phyloP scores from a whole-genome alignment of 2,329 filamentous ascomycete species.

The Verticillium albo-atrum region DNA sequence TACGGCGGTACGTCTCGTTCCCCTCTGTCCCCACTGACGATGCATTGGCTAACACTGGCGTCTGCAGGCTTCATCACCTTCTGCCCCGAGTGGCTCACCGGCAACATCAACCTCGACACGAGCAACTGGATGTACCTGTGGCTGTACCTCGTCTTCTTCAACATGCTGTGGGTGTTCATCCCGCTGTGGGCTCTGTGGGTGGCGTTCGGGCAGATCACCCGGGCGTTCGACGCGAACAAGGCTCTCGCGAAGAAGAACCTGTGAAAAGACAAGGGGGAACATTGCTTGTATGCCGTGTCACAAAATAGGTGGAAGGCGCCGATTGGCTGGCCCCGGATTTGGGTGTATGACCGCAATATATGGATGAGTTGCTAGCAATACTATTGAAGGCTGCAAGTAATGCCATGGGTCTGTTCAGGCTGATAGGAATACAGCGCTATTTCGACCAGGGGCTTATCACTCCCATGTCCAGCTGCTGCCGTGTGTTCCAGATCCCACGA shows the following conservation, averaged over 20 bases:
- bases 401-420: not conserved
- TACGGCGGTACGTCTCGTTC: slow-evolving; percentile 49
- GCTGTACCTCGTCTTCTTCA: slow-evolving; percentile 67
- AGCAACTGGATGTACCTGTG: slow-evolving; percentile 66
- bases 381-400: not conserved
- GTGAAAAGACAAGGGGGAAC: not conserved
- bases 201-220: slow-evolving; percentile 48
- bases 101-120: slow-evolving; percentile 56
- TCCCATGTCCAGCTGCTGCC: not conserved
- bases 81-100: slow-evolving; percentile 63
- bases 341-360: no score
- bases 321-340: no score
- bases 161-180: slow-evolving; percentile 62
- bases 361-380: not conserved
- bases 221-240: slow-evolving; percentile 39
- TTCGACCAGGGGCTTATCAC: not conserved
- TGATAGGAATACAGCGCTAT: not conserved
- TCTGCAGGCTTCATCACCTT: slow-evolving; percentile 66
- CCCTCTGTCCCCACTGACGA: not conserved
- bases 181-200: slow-evolving; percentile 56
- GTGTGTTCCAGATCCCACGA: not conserved
- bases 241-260: slow-evolving; percentile 22
- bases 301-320: no score
- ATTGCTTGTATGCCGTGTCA: not conserved
- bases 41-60: not conserved